Evolutionary conservation across 495 filamentous ascomycete genomes (phyloP).

Genomic region (Acidiella bohemica): DNA sequence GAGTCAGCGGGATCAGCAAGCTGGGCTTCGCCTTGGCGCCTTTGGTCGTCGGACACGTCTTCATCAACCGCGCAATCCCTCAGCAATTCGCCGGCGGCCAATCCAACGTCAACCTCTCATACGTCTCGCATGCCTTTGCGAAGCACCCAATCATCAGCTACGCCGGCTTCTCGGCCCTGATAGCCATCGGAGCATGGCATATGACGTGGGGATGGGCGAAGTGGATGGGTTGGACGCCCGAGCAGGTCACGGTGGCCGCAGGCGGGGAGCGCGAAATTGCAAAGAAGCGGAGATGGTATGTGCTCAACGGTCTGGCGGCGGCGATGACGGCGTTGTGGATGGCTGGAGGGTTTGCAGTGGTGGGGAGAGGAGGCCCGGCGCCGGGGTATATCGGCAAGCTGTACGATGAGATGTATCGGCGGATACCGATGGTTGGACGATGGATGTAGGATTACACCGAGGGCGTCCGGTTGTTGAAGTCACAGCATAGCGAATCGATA

Average conservation of each 20-base stretch:
- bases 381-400: conserved; percentile 65
- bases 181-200: conserved; percentile 61
- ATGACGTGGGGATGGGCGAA: conserved; percentile 69
- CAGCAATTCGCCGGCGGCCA: conserved; percentile 66
- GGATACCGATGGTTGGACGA: conserved; percentile 38
- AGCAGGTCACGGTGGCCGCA: conserved; percentile 33
- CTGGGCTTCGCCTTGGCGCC: conserved; percentile 55
- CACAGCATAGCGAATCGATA: too few species aligned
- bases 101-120: conserved; percentile 65
- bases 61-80: conserved; percentile 59
- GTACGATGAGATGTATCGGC: conserved; percentile 57
- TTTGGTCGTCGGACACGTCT: conserved; percentile 52
- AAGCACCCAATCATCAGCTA: conserved; percentile 50
- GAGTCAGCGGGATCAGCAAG: conserved; percentile 46
- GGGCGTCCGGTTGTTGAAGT: too few species aligned
- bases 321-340: conserved; percentile 56
- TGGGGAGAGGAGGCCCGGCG: conserved; percentile 56
- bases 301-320: conserved; percentile 49
- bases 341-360: conserved; percentile 62
- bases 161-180: conserved; percentile 50
- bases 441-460: conserved; percentile 39
- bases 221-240: conserved; percentile 48
- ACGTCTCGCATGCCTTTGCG: conserved; percentile 74
- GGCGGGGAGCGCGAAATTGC: conserved; percentile 36
- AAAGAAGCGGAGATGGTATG: conserved; percentile 52